Percentiles rank a stretch among this genome's conserved stretches.
Conservation (phyloP, 768 basidiomycete genomes). For the Trametes gibbosa region DNA sequence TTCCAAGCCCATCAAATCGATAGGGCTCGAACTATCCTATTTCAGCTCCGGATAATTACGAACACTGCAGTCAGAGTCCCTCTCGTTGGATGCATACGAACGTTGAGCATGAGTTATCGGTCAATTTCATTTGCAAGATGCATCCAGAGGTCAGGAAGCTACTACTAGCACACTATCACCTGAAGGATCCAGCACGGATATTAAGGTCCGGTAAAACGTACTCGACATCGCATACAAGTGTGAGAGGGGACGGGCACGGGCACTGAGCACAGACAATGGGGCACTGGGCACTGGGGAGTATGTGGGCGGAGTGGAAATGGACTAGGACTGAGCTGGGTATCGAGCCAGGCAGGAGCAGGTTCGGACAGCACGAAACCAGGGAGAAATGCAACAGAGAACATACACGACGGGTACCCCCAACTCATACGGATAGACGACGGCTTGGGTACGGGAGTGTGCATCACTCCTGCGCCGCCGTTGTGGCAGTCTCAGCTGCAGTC, state of each 20-base stretch:
- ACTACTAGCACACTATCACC: conserved; percentile 14
- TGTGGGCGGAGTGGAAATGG: background rate
- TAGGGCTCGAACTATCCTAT: conserved; percentile 93
- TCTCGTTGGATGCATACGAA: background rate
- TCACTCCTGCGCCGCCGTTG: conserved; percentile 21
- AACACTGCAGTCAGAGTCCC: background rate
- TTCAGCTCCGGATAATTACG: conserved; percentile 60
- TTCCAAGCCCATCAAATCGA: conserved; percentile 81
- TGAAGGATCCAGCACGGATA: conserved; percentile 16
- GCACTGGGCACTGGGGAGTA: background rate
- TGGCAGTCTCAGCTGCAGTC: conserved; percentile 5
- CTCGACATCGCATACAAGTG: conserved; percentile 17
- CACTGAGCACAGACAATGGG: background rate
- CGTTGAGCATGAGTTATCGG: background rate
- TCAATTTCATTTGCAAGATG: conserved; percentile 2
- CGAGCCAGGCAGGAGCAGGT: background rate
- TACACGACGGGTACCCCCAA: background rate
- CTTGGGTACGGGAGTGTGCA: background rate
- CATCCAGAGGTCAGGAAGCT: conserved; percentile 11
- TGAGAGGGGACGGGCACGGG: background rate
- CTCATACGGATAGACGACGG: background rate
- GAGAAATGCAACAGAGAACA: background rate
- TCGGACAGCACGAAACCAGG: conserved; percentile 1
- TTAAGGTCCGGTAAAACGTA: conserved; percentile 11
- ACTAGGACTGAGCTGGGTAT: conserved; percentile 14